Evolutionary conservation across 2,329 filamentous ascomycete genomes (phyloP).

Genomic region (Pseudogymnoascus sp.): DNA sequence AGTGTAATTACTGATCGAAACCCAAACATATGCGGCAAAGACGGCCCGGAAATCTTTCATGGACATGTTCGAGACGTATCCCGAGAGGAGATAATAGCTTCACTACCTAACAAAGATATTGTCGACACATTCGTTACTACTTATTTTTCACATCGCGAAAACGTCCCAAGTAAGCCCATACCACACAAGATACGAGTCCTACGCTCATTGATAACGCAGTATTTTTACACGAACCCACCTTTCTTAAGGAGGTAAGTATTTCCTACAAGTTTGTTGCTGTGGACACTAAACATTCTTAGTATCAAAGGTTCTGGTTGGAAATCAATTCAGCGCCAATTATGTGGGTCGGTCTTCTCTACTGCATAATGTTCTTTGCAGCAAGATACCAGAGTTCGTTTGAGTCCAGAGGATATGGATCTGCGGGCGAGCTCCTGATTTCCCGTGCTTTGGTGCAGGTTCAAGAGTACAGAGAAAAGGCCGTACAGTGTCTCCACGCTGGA

Average conservation of each 20-base stretch:
- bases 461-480: constrained; percentile 42
- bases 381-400: constrained; percentile 29
- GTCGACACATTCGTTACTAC: constrained; percentile 43
- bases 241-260: constrained; percentile 35
- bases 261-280: neutral
- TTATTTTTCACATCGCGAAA: constrained; percentile 45
- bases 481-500: constrained; percentile 44
- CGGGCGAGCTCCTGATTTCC: constrained; percentile 40
- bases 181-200: neutral
- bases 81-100: constrained; percentile 40
- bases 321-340: constrained; percentile 37
- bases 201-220: constrained; percentile 29
- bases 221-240: constrained; percentile 45
- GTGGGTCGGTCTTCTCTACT: constrained; percentile 46
- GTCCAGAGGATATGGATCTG: constrained; percentile 28
- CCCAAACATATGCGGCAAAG: constrained; percentile 7
- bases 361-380: constrained; percentile 15
- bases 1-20: neutral
- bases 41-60: constrained; percentile 20
- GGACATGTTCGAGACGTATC: constrained; percentile 19
- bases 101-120: constrained; percentile 40
- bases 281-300: constrained; percentile 10
- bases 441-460: constrained; percentile 39
- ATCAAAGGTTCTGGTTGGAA: neutral
- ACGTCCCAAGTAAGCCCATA: constrained; percentile 39